Evolutionary conservation across 1,284 basidiomycete species (phyloP), one percentile per base, ranked within the genome.

Genomic region (Sanghuangporus sanghuang): DNA sequence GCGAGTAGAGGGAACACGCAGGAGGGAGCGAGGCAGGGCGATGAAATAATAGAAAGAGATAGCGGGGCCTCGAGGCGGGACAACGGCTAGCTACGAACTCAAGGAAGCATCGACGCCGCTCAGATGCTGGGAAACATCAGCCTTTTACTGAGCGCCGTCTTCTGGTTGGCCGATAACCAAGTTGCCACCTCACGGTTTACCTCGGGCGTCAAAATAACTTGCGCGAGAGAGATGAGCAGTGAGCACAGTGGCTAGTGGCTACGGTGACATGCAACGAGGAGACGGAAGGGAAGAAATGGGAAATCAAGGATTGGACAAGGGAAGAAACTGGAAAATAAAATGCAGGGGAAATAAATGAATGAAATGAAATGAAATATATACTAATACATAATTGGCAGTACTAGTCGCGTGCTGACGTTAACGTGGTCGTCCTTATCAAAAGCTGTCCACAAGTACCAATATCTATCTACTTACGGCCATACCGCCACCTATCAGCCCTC

Each of bases 21-120:
- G 60, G 27, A 42, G 39, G 52, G 38, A 14, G 52, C 40, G 23
- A 55, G 60, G 60, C 39, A 42, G 27, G 42, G 57, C n/a, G 44
- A 59, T 59, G 57, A 59, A 46, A 49, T 59, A 50, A 59, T 48
- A 59, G 57, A 46, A 59, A 40, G n/a, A 21, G 49, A 55, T 39
- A 62, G 38, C 53, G 14, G 27, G 39, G 60, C 60, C 60, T 62
- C 60, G 60, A 62, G 60, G 60, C 50, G 16, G 7, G 27, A 32
- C 3, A 21, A 59, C n/a, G 21, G 21, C 11, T 16, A 61, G 35
- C 38, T 32, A 54, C 9, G 6, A 14, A 18, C 7, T 35, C 53
- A 35, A 52, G 50, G 50, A 52, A 52, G 50, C 50, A 52, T 52
- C 50, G 50, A 52, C 32, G 50, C 21, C 21, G 23, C 23, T n/a